A percentile compares a stretch with the other conserved stretches of the same genome.
Evolutionary conservation across 768 basidiomycete genomes (phyloP).

Genomic region (Flagelloscypha sp.): DNA sequence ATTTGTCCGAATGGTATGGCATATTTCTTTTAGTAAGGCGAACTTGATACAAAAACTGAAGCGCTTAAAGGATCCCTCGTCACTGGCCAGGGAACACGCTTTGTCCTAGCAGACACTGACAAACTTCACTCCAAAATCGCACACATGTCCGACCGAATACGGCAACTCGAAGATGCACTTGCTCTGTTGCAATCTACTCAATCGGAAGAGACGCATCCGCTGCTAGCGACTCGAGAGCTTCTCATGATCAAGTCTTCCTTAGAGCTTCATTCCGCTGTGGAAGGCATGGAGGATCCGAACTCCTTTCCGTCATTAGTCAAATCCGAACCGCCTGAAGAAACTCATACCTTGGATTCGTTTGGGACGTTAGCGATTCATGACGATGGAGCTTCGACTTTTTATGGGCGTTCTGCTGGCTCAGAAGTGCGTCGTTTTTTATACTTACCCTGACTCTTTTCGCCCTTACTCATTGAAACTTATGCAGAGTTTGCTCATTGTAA

Average conservation of each 20-base stretch:
- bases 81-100: slow-evolving; percentile 72
- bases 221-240: slow-evolving; percentile 51
- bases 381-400: slow-evolving; percentile 64
- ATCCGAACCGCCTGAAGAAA: slow-evolving; percentile 28
- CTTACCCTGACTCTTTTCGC: too few relatives aligned
- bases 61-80: slow-evolving; percentile 43
- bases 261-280: slow-evolving; percentile 55
- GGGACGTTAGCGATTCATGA: slow-evolving; percentile 63
- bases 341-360: slow-evolving; percentile 58
- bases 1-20: slow-evolving; percentile 61
- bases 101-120: slow-evolving; percentile 67
- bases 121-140: slow-evolving; percentile 61
- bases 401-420: slow-evolving; percentile 62
- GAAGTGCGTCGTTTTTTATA: slow-evolving; percentile 52
- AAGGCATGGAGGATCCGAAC: slow-evolving; percentile 24
- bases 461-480: too few relatives aligned
- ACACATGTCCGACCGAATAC: slow-evolving; percentile 62
- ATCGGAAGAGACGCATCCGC: slow-evolving; percentile 46
- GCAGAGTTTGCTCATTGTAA: slow-evolving; percentile 51
- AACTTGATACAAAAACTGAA: not conserved
- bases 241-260: slow-evolving; percentile 60
- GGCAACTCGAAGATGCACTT: slow-evolving; percentile 64
- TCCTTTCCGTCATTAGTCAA: slow-evolving; percentile 4
- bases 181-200: slow-evolving; percentile 42
- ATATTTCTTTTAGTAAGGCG: not conserved